Base-by-base conservation (phyloP, 2,329 filamentous ascomycete species). In the Phyllosticta citribraziliensis region DNA sequence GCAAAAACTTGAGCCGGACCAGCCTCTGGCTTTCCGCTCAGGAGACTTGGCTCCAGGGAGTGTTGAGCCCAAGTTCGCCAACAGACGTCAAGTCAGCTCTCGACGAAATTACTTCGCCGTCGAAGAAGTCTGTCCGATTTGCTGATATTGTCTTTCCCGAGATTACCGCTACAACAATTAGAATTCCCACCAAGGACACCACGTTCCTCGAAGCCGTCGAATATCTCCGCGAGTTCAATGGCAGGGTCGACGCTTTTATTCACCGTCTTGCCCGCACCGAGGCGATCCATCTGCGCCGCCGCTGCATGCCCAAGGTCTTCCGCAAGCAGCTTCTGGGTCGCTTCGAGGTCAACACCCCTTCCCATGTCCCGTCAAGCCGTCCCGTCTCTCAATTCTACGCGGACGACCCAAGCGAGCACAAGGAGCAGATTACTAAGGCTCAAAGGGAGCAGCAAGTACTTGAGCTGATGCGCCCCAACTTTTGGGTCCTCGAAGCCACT, bases 181-280 rank as follows among this genome's bases (percentile, higher is more conserved):
- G 66, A 50, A 24, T 52, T 24, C 63, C 66, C 2, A 70, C 73
- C 65, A 70, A 71, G 69, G 89, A 94, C 69, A 87, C 88, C 3
- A 88, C 92, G 5, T 97, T 96, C 74, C 93, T 91, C 76, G 87
- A 89, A 64, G 91, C 91, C 10, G 97, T 96, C 72, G 86, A 91
- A 66, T 85, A 88, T 69, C 82, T 89, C 66, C 78, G 86, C 54
- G 82, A 88, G 62, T 83, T 84, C 33, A 84, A 84, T 14, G 84
- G 84, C 61, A 79, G 80, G 58, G 78, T 80, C 19, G 94, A 97
- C 73, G 85, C 87, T 10, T 96, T 96, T 70, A 83, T 96, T 60
- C 89, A 96, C 73, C 88, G 90, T 52, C 85, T 90, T 61, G 83
- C 89, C 24, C 88, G 94, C 56, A 95, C 93, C 63, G 93, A 97